Conservation (phyloP, 352 stramenopile species). For the Globisporangium polare region DNA sequence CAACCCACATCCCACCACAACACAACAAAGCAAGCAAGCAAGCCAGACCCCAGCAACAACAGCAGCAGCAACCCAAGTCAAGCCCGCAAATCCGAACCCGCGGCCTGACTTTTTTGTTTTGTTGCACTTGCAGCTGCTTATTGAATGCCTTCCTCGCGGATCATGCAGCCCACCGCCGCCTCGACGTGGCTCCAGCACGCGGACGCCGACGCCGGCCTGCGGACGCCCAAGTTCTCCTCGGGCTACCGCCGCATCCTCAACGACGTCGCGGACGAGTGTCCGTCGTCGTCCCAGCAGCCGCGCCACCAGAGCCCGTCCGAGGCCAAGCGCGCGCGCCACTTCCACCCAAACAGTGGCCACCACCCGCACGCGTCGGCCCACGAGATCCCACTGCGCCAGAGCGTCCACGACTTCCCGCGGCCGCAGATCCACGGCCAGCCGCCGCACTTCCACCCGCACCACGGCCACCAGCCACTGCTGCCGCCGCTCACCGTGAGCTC, state of each 20-base stretch:
- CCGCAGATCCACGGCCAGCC: slow-evolving; percentile 6
- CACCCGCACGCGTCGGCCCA: background rate
- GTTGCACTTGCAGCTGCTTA: background rate
- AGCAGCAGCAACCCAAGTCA: too few species aligned
- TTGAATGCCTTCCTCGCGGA: background rate
- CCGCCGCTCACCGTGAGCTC: slow-evolving; percentile 26
- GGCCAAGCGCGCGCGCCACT: slow-evolving; percentile 7
- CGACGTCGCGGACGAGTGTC: slow-evolving; percentile 2
- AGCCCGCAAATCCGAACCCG: background rate
- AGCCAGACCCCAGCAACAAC: slow-evolving; percentile 5
- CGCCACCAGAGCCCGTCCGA: slow-evolving; percentile 6
- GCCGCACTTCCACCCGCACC: background rate
- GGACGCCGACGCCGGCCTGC: slow-evolving; percentile 1
- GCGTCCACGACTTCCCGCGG: slow-evolving; percentile 13
- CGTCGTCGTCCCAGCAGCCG: background rate
- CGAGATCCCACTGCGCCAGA: slow-evolving; percentile 14
- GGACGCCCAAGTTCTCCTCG: background rate
- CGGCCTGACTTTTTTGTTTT: slow-evolving; percentile 4
- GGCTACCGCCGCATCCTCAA: slow-evolving; percentile 12
- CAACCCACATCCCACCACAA: background rate
- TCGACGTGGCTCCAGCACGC: slow-evolving; percentile 3
- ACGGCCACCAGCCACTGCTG: slow-evolving; percentile 21
- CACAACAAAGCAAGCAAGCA: background rate
- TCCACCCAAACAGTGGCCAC: background rate
- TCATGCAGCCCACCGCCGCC: slow-evolving; percentile 2